Conservation (phyloP, 2,329 filamentous ascomycete genomes). For the Aspergillus novoparasiticus region DNA sequence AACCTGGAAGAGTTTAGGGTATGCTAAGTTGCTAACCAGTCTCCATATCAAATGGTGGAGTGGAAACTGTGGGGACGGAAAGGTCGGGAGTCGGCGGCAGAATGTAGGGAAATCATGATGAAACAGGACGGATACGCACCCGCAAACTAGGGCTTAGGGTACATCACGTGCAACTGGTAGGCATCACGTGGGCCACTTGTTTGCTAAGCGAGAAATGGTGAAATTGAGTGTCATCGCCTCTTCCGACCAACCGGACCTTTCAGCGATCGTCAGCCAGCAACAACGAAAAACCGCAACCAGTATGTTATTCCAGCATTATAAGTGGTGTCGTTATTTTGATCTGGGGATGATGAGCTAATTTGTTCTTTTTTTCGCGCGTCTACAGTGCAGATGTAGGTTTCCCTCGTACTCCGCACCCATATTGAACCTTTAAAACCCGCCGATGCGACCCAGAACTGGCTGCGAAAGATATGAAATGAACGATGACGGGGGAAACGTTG, state of each 20-base stretch:
- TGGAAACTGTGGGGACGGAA: constrained; percentile 18
- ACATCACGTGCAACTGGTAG: constrained; percentile 8
- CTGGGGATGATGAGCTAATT: constrained; percentile 49
- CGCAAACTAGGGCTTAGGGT: constrained; percentile 44
- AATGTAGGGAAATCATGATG: neutral
- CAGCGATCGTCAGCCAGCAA: constrained; percentile 46
- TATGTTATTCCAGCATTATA: constrained; percentile 28
- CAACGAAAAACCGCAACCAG: constrained; percentile 51
- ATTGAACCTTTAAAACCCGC: constrained; percentile 26
- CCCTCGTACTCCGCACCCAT: constrained; percentile 23
- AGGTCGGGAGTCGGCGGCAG: constrained; percentile 1
- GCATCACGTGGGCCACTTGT: constrained; percentile 31
- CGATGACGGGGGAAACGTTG: constrained; percentile 8
- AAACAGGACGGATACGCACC: neutral
- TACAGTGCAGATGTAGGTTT: constrained; percentile 86
- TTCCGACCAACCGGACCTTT: constrained; percentile 35
- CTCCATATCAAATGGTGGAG: neutral
- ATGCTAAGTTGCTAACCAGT: neutral
- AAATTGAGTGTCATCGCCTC: constrained; percentile 39
- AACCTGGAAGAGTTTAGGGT: constrained; percentile 2
- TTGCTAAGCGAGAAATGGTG: constrained; percentile 48
- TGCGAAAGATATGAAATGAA: constrained; percentile 11
- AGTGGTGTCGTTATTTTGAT: constrained; percentile 13
- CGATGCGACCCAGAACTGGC: constrained; percentile 8
- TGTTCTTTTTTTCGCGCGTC: constrained; percentile 34